phyloP scores from a whole-genome alignment of 73 alveolate species.

The Paramecium primaurelia region DNA sequence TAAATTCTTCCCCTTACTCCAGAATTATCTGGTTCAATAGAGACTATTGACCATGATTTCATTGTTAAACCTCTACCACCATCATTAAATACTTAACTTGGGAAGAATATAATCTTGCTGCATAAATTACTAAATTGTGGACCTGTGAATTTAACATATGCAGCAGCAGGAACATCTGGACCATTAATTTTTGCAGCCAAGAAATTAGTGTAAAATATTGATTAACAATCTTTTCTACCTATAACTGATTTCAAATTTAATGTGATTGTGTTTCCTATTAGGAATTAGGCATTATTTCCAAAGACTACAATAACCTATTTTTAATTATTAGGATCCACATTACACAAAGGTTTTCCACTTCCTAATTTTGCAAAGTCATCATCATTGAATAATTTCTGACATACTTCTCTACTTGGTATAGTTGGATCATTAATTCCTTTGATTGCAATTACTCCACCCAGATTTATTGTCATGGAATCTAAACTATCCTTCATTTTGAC shows the following conservation, averaged over 20 bases:
- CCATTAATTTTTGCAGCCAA: neutral
- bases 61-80: neutral
- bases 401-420: neutral
- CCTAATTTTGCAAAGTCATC: neutral
- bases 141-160: neutral
- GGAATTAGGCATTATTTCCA: neutral
- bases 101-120: neutral
- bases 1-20: neutral
- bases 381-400: neutral
- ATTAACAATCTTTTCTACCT: neutral
- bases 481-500: neutral
- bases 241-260: neutral
- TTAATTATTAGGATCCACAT: constrained; percentile 8
- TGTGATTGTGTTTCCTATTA: neutral
- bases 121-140: neutral
- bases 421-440: neutral
- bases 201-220: neutral
- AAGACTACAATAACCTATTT: neutral
- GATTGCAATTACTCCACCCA: neutral
- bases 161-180: neutral
- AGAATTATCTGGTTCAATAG: neutral
- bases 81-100: neutral
- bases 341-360: neutral
- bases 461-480: neutral
- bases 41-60: neutral